These are phyloP conservation scores for Sphaerostilbella broomeana DNA, from an alignment of 2,329 filamentous ascomycete genomes.

Conservation along the genomic window DNA sequence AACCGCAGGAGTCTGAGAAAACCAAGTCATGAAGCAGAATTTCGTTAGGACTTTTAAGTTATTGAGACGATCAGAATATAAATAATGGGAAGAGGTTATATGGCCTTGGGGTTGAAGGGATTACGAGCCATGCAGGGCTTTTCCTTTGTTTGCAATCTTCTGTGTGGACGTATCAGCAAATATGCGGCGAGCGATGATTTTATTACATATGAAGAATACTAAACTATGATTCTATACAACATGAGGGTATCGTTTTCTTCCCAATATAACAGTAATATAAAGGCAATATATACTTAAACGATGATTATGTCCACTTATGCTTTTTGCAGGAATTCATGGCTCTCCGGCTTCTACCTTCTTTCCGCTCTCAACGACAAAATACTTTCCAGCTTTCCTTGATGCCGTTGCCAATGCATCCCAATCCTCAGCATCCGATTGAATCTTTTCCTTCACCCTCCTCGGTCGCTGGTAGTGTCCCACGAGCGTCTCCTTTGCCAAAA, in stretches of 20 bases:
- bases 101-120: no score
- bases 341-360: constrained; percentile 28
- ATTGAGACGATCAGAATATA: no score
- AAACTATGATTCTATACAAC: background rate
- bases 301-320: no score
- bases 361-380: constrained; percentile 68
- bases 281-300: constrained; percentile 1
- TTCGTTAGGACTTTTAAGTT: no score
- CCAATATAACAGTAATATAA: background rate
- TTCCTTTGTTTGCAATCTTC: no score
- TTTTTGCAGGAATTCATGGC: constrained; percentile 3
- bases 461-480: constrained; percentile 49
- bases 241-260: constrained; percentile 9
- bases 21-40: no score
- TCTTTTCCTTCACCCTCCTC: constrained; percentile 28
- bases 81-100: no score
- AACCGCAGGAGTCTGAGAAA: constrained; percentile 13
- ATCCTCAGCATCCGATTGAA: constrained; percentile 46
- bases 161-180: constrained; percentile 2
- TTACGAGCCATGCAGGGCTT: no score
- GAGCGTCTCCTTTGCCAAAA: constrained; percentile 53
- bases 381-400: constrained; percentile 59
- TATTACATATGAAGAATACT: background rate
- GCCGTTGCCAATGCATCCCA: constrained; percentile 68
- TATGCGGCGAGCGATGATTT: background rate